Evolutionary conservation across 192 early-diverging fungal genomes (phyloP).

Genomic region (Podila clonocystis): DNA sequence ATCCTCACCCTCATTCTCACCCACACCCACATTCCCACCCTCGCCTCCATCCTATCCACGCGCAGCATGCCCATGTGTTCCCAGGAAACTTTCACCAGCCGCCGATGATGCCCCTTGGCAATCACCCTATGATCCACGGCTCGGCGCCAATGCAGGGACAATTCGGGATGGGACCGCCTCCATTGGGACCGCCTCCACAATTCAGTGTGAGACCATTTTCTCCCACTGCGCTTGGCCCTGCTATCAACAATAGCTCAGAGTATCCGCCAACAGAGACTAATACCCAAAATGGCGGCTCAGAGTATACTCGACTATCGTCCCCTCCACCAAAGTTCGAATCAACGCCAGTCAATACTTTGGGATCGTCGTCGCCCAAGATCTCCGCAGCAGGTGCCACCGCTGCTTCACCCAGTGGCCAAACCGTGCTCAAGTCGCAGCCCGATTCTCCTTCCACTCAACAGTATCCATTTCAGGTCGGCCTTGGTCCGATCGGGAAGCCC

Average conservation of each 20-base stretch:
- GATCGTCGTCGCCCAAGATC: neutral
- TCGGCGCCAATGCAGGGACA: constrained; percentile 7
- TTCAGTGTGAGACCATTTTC: constrained; percentile 16
- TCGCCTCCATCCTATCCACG: constrained; percentile 26
- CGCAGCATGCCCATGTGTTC: constrained; percentile 26
- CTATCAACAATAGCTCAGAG: neutral
- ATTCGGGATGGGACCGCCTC: constrained; percentile 20
- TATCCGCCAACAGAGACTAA: constrained; percentile 11
- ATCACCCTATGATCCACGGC: constrained; percentile 26
- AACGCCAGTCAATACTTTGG: constrained; percentile 2
- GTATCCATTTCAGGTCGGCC: constrained; percentile 26
- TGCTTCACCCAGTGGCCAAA: neutral
- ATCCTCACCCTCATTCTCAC: constrained; percentile 11
- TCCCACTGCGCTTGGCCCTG: constrained; percentile 7
- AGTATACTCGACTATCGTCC: neutral
- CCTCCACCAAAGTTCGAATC: constrained; percentile 19
- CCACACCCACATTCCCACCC: constrained; percentile 10
- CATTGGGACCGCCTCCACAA: constrained; percentile 9
- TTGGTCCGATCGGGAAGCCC: constrained; percentile 42
- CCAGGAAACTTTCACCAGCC: constrained; percentile 37
- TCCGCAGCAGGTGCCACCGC: neutral
- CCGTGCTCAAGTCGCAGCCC: neutral
- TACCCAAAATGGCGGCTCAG: neutral
- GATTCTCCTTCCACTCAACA: constrained; percentile 13
- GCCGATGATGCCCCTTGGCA: constrained; percentile 25